Percentiles rank a stretch among this genome's conserved stretches.
phyloP scores from a whole-genome alignment of 805 yeast species.

The Spathaspora sp. region DNA sequence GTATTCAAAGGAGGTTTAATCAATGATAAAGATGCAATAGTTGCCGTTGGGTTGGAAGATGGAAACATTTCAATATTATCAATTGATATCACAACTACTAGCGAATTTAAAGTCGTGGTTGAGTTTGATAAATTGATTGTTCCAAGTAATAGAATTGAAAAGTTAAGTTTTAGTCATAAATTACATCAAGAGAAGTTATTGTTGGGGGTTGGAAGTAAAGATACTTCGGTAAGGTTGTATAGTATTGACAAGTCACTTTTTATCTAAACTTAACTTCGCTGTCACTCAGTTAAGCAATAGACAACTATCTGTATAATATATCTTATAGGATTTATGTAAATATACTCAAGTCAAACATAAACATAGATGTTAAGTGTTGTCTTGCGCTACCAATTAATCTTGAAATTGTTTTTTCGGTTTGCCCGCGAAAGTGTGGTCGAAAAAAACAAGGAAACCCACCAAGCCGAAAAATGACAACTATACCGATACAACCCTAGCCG shows the following conservation, averaged over 20 bases:
- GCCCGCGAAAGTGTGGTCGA: neutral
- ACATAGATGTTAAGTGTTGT: no score
- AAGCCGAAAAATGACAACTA: neutral
- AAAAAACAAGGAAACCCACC: neutral
- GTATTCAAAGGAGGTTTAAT: conserved; percentile 28
- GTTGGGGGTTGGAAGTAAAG: conserved; percentile 64
- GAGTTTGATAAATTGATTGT: conserved; percentile 36
- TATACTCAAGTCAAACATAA: no score
- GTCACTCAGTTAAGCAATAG: no score
- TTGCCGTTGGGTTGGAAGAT: conserved; percentile 69
- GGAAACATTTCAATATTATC: conserved; percentile 54
- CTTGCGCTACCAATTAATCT: neutral
- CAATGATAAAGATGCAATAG: conserved; percentile 14
- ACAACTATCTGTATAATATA: no score
- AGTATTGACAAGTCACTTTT: conserved; percentile 8
- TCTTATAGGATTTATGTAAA: no score
- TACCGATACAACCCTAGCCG: neutral
- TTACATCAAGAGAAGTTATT: conserved; percentile 16
- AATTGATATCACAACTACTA: conserved; percentile 18
- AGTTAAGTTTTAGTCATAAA: conserved; percentile 53
- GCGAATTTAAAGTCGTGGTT: conserved; percentile 16
- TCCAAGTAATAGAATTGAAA: conserved; percentile 62
- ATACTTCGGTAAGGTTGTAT: conserved; percentile 54
- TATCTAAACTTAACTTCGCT: neutral
- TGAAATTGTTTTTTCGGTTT: neutral